These are phyloP conservation scores for Clonostachys rhizophaga DNA, from an alignment of 2,329 filamentous ascomycete genomes.

Conservation along the genomic window DNA sequence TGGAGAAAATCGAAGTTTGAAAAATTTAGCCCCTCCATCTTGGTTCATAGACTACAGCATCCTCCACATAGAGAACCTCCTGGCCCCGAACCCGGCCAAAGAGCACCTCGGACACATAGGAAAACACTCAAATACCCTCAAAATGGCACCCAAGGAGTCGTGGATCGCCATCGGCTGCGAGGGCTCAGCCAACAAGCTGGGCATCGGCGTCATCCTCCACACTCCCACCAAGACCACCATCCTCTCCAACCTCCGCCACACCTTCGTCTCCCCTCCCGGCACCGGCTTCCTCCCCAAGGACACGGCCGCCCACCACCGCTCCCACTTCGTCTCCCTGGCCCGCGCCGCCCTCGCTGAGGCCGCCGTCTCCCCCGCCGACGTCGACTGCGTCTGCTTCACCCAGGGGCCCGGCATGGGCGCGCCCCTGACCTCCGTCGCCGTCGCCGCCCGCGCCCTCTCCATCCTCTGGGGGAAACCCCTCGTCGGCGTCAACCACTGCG, in stretches of 20 bases:
- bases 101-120: too few relatives aligned
- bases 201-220: conserved; percentile 88
- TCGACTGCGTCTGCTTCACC: conserved; percentile 94
- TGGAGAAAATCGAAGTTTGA: too few relatives aligned
- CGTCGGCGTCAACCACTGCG: conserved; percentile 95
- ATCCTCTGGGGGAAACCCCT: conserved; percentile 86
- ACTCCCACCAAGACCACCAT: conserved; percentile 54
- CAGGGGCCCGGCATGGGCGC: conserved; percentile 96
- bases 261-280: conserved; percentile 85
- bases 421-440: conserved; percentile 79
- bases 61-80: too few relatives aligned
- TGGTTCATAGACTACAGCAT: too few relatives aligned
- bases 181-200: conserved; percentile 96
- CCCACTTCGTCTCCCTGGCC: conserved; percentile 78
- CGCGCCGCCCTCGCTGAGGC: conserved; percentile 74
- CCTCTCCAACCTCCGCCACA: conserved; percentile 92
- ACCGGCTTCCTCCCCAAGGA: conserved; percentile 96
- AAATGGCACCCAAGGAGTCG: conserved; percentile 19
- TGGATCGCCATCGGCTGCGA: conserved; percentile 63
- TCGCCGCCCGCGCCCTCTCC: conserved; percentile 76
- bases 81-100: too few relatives aligned
- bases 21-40: too few relatives aligned
- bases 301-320: conserved; percentile 86
- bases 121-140: neutral
- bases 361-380: conserved; percentile 52